Evolutionary conservation across 495 filamentous ascomycete species (phyloP).

Genomic region (Tuber umbilicatum): DNA sequence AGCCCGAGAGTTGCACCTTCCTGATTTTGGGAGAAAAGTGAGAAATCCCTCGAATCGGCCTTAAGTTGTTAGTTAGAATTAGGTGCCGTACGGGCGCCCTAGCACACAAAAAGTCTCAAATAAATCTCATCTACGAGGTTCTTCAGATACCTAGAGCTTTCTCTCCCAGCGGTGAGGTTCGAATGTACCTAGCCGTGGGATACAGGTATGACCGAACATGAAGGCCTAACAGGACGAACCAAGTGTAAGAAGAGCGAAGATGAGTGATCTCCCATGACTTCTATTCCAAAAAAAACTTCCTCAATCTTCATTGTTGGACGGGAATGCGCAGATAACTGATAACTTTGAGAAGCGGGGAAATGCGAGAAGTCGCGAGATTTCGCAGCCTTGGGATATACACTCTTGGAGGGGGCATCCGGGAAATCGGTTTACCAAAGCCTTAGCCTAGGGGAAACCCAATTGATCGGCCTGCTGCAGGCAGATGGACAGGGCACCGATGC

Average conservation of each 20-base stretch:
- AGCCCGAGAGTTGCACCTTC: neutral
- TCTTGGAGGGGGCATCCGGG: neutral
- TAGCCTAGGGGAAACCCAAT: neutral
- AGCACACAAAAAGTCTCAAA: neutral
- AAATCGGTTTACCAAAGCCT: constrained; percentile 2
- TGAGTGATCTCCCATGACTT: neutral
- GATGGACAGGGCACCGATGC: neutral
- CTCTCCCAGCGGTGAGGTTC: neutral
- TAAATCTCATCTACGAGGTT: neutral
- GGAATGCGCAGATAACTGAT: neutral
- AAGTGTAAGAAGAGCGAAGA: neutral
- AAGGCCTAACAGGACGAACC: neutral
- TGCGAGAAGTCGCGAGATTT: neutral
- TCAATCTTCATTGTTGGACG: neutral
- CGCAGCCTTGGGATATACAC: neutral
- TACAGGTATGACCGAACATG: neutral
- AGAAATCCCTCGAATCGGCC: neutral
- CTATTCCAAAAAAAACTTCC: neutral
- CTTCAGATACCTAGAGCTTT: neutral
- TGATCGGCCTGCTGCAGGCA: neutral
- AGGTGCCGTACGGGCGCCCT: neutral
- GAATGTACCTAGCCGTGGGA: neutral
- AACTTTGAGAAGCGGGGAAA: neutral
- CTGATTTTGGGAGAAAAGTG: neutral
- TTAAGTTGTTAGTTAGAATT: neutral